phyloP scores from a whole-genome alignment of 176 grass and related monocot genomes.

The Aegilops sharonensis region DNA sequence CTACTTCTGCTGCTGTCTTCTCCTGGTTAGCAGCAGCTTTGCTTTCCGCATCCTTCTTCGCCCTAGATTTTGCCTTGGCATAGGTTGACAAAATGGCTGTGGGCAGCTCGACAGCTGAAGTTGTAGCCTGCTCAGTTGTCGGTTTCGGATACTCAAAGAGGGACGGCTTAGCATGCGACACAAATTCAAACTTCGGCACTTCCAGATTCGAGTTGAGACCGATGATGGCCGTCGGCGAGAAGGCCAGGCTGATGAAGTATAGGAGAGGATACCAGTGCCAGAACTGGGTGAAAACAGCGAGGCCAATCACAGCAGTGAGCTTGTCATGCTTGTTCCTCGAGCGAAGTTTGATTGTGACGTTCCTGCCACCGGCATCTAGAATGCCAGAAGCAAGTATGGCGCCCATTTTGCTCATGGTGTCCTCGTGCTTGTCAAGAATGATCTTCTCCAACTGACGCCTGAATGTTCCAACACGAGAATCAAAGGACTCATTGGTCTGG shows the following conservation, averaged over 20 bases:
- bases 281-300: conserved; percentile 95
- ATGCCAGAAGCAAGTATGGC: conserved; percentile 97
- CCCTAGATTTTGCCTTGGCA: conserved; percentile 89
- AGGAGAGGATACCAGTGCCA: conserved; percentile 99
- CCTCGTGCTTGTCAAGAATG: conserved; percentile 98
- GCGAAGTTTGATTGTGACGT: conserved; percentile 89
- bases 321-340: conserved; percentile 92
- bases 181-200: conserved; percentile 93
- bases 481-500: conserved; percentile 92
- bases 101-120: conserved; percentile 65
- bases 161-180: conserved; percentile 88
- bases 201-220: conserved; percentile 92
- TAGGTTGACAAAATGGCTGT: conserved; percentile 95
- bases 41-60: conserved; percentile 92
- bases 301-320: conserved; percentile 92
- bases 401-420: conserved; percentile 99
- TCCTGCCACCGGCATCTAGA: conserved; percentile 94
- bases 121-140: conserved; percentile 65
- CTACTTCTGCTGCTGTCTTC: background rate
- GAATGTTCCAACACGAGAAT: conserved; percentile 88
- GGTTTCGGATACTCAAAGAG: conserved; percentile 87
- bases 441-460: conserved; percentile 97
- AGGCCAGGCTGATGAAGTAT: conserved; percentile 94
- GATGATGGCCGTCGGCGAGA: conserved; percentile 88
- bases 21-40: conserved; percentile 36